phyloP scores from a whole-genome alignment of 208 protist genomes.

The Acanthamoeba triangularis region DNA sequence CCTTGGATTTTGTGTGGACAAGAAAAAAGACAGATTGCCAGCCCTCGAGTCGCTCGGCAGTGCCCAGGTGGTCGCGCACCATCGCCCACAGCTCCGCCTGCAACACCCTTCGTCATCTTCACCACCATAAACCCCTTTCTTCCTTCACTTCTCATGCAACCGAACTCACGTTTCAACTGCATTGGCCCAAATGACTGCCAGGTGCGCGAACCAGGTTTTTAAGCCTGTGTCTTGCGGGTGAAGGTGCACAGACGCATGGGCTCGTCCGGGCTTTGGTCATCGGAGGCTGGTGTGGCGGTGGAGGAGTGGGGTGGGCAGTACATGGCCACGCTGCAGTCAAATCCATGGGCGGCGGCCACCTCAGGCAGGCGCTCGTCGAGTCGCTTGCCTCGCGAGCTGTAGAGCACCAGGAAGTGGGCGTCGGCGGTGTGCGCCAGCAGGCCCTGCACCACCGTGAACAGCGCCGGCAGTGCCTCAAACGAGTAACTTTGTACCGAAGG shows the following conservation, averaged over 20 bases:
- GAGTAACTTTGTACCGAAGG: not conserved
- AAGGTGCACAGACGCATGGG: not conserved
- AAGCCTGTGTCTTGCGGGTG: not conserved
- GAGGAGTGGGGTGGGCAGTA: not conserved
- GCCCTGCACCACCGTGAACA: not conserved
- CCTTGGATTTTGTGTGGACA: too few relatives aligned
- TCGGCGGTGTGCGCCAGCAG: not conserved
- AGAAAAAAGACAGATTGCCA: too few relatives aligned
- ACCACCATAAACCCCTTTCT: too few relatives aligned
- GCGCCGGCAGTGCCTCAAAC: not conserved
- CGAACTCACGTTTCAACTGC: too few relatives aligned
- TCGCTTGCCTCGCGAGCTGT: slow-evolving; percentile 1
- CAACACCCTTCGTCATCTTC: too few relatives aligned
- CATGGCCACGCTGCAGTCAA: not conserved
- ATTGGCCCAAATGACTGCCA: too few relatives aligned
- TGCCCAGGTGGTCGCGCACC: too few relatives aligned
- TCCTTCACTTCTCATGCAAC: too few relatives aligned
- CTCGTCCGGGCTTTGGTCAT: not conserved
- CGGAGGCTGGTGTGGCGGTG: not conserved
- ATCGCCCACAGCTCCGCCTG: too few relatives aligned
- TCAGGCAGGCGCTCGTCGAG: not conserved
- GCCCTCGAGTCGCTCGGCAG: too few relatives aligned
- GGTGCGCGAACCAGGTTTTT: too few relatives aligned
- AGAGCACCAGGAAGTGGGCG: slow-evolving; percentile 2
- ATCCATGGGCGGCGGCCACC: not conserved